These are phyloP conservation scores for Candida maltosa DNA, from an alignment of 805 yeast genomes.

Conservation along the genomic window DNA sequence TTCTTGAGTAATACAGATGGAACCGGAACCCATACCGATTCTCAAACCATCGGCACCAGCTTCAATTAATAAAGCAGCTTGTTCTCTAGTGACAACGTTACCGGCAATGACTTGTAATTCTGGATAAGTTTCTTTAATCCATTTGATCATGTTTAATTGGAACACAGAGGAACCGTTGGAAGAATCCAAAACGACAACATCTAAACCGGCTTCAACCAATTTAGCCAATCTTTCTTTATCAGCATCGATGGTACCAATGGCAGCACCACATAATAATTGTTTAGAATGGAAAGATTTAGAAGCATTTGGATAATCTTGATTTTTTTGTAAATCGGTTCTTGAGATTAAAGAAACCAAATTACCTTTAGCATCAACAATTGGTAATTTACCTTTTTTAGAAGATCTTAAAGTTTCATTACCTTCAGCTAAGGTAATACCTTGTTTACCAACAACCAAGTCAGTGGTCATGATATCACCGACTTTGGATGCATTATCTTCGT, in stretches of 20 bases:
- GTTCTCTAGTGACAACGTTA: slow-evolving; percentile 98
- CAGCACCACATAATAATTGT: slow-evolving; percentile 98
- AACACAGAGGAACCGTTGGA: slow-evolving; percentile 96
- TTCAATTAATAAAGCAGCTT: slow-evolving; percentile 89
- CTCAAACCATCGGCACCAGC: slow-evolving; percentile 98
- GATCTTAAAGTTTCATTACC: slow-evolving; percentile 89
- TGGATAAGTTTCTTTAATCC: slow-evolving; percentile 80
- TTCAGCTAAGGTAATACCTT: slow-evolving; percentile 76
- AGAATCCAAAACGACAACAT: slow-evolving; percentile 92
- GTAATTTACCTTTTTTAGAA: slow-evolving; percentile 96
- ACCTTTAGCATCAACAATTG: slow-evolving; percentile 77
- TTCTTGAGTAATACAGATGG: slow-evolving; percentile 98
- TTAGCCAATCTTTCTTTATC: slow-evolving; percentile 81
- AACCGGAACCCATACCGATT: slow-evolving; percentile 99
- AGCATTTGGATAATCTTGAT: slow-evolving; percentile 89
- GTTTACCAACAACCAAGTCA: slow-evolving; percentile 77
- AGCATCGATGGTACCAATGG: slow-evolving; percentile 89
- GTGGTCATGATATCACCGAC: slow-evolving; percentile 86
- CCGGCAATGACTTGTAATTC: slow-evolving; percentile 91
- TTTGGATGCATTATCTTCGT: slow-evolving; percentile 60
- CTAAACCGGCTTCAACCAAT: slow-evolving; percentile 94
- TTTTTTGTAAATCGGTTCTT: slow-evolving; percentile 95
- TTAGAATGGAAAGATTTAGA: slow-evolving; percentile 90
- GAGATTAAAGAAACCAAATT: slow-evolving; percentile 84
- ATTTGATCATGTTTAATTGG: slow-evolving; percentile 91